Evolutionary conservation across 148 eudicot genomes (phyloP), one percentile per base, ranked within the genome.

Genomic region (Nyssa sinensis): DNA sequence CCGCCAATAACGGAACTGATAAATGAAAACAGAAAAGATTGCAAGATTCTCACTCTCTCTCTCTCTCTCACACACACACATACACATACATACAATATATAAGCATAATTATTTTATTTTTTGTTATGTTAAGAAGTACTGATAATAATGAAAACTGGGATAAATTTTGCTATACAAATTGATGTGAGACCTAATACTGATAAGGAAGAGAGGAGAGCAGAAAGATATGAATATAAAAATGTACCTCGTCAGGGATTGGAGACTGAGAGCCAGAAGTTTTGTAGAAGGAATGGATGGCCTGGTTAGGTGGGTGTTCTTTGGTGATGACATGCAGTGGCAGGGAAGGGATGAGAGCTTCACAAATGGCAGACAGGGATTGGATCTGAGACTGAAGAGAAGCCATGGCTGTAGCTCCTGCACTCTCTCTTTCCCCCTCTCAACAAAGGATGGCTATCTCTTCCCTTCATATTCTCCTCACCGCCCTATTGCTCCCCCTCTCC

Each of bases 331-430:
- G 31, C 12, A 35, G 62, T 5, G 87, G 66, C 1, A 90, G 13
- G 0, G 94, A 74, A 80, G 98, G 98, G 51, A 93, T 75, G 62
- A 93, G 55, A 60, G 91, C 77, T 72, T 88, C 88, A 77, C 90
- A 86, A 10, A 91, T 75, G 67, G 90, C 81, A 30, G 88, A 67
- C 44, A 91, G 61, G 32, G 88, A 57, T 77, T 82, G 87, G 69
- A 93, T 82, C 75, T 93, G 92, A 19, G 88, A 80, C n/a, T 3
- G 88, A 51, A 28, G 93, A 85, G 62, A 88, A 90, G 14, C 93
- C 93, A 86, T 93, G 91, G 72, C 33, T 85, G 60, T 73, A 75
- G 33, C 65, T 65, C 6, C 29, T 44, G 44, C 17, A 7, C 3
- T 55, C 67, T 64, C 62, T 78, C 31, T 76, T 86, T 27, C 73